Percentiles rank a stretch among this genome's conserved stretches.
phyloP scores from a whole-genome alignment of 139 green algal genomes.

The Nannochloris sp. region DNA sequence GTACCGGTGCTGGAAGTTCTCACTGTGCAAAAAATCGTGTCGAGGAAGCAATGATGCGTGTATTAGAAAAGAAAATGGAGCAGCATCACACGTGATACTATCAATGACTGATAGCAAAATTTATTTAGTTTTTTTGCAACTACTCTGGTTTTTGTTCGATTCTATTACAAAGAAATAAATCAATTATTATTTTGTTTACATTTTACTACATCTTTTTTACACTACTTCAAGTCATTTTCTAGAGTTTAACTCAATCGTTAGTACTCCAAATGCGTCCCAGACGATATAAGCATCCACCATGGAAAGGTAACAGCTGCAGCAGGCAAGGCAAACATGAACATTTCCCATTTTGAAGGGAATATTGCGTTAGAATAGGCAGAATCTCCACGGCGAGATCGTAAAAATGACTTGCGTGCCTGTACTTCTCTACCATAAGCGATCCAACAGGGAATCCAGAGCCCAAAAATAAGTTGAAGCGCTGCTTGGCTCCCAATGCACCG shows the following conservation, averaged over 20 bases:
- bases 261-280: too few relatives aligned
- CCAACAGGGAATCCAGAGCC: too few relatives aligned
- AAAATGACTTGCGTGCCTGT: too few relatives aligned
- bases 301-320: too few relatives aligned
- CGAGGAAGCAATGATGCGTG: slow-evolving; percentile 50
- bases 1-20: background rate
- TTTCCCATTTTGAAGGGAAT: too few relatives aligned
- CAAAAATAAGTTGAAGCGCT: too few relatives aligned
- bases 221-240: background rate
- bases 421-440: too few relatives aligned
- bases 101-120: background rate
- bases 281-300: too few relatives aligned
- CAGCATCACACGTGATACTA: background rate
- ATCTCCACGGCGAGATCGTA: too few relatives aligned
- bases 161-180: background rate
- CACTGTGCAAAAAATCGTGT: slow-evolving; percentile 46
- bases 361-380: too few relatives aligned
- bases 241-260: background rate
- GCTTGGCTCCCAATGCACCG: too few relatives aligned
- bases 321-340: background rate
- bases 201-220: background rate
- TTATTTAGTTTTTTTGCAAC: background rate
- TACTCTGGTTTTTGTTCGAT: background rate
- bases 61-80: slow-evolving; percentile 37
- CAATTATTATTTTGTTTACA: background rate